Conservation (phyloP, 352 stramenopile species). For the Phytophthora brassicae region DNA sequence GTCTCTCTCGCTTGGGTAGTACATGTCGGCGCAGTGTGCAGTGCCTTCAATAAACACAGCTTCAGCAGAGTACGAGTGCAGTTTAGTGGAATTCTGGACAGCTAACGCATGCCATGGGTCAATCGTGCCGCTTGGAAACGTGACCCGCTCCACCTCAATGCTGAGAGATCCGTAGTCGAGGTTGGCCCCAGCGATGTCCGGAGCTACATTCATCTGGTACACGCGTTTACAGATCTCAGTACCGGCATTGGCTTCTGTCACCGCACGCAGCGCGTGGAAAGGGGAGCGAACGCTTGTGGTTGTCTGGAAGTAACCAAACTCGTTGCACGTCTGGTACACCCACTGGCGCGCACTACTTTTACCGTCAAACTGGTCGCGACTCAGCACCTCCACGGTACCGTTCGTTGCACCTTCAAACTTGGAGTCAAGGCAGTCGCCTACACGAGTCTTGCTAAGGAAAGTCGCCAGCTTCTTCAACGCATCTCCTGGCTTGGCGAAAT, state of each 20-base stretch:
- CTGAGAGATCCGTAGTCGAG: constrained; percentile 73
- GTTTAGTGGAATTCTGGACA: constrained; percentile 65
- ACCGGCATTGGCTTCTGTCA: constrained; percentile 73
- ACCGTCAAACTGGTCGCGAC: constrained; percentile 65
- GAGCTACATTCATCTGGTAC: constrained; percentile 65
- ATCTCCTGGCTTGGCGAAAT: constrained; percentile 42
- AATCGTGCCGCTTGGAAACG: constrained; percentile 81
- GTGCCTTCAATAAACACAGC: constrained; percentile 83
- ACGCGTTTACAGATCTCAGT: constrained; percentile 82
- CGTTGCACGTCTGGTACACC: constrained; percentile 90
- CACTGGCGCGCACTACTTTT: constrained; percentile 75
- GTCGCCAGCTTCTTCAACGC: constrained; percentile 48
- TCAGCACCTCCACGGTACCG: constrained; percentile 64
- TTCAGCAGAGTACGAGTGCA: constrained; percentile 55
- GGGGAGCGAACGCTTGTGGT: constrained; percentile 57
- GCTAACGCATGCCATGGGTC: constrained; percentile 85
- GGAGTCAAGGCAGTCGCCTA: constrained; percentile 69
- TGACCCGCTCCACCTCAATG: constrained; percentile 81
- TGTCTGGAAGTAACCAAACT: constrained; percentile 89
- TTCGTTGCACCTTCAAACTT: constrained; percentile 76
- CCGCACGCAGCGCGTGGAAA: constrained; percentile 63
- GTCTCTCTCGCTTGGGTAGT: constrained; percentile 63
- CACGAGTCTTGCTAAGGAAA: constrained; percentile 60
- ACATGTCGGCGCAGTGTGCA: constrained; percentile 84
- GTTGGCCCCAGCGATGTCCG: constrained; percentile 67